Evolutionary conservation across 495 filamentous ascomycete species (phyloP).

Genomic region (Penicillium steckii): DNA sequence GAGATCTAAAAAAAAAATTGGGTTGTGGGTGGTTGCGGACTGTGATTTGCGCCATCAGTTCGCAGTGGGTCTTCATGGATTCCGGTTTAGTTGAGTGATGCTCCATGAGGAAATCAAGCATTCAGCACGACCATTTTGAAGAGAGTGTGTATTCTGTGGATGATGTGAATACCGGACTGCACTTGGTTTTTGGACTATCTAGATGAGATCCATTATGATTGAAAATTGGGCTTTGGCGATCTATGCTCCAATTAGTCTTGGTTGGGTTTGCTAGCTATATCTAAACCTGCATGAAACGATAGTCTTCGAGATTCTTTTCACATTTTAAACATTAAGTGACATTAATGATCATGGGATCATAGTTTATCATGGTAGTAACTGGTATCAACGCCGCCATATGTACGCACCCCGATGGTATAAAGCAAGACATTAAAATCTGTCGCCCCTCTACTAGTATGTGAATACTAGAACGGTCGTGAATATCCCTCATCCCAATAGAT

Average conservation of each 20-base stretch:
- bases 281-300: background rate
- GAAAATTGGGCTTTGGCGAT: background rate
- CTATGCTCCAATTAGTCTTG: background rate
- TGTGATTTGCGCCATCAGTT: background rate
- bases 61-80: background rate
- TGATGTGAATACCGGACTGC: background rate
- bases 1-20: too few species aligned
- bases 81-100: background rate
- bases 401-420: background rate
- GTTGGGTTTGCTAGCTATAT: background rate
- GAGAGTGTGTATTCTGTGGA: background rate
- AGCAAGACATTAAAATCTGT: background rate
- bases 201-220: background rate
- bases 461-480: too few species aligned
- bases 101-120: too few species aligned
- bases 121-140: too few species aligned
- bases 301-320: background rate
- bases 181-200: background rate
- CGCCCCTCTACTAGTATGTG: background rate
- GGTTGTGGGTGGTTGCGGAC: background rate
- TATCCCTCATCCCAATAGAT: too few species aligned
- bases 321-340: background rate
- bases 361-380: background rate
- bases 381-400: constrained; percentile 1
- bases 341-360: background rate